Evolutionary conservation across 192 early-diverging fungal species (phyloP), one percentile per base, ranked within the genome.

Genomic region (Coemansia sp.): DNA sequence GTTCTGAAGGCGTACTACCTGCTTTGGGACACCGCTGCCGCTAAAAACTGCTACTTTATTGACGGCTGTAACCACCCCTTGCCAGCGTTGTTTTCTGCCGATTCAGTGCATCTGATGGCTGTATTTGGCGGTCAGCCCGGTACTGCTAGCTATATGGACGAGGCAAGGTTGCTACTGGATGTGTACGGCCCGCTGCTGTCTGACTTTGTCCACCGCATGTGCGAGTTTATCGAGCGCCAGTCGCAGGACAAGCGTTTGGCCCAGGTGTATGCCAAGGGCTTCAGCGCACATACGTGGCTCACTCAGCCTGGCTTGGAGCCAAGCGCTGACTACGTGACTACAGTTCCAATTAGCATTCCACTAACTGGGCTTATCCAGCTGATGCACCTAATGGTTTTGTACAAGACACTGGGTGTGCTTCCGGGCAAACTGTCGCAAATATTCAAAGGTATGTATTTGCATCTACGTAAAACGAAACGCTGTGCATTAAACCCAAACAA

Each of bases 111-210:
- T 52, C 56, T 88, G 14, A 85, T 90, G 58, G 92, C 92, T 23
- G 80, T 95, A 61, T 98, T 98, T 85, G 95, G 95, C 56, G 95
- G 95, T 32, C 92, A 98, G 69, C 92, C 90, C 51, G 91, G 89
- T 53, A 84, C 87, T 23, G 82, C 85, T 49, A 89, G 88, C 50
- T 92, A 91, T 73, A 83, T 98, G 72, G 85, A 88, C 61, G 93
- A 98, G 73, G 73, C 92, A 4, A 80, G 82, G 14, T 80, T 81
- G 52, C 81, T 92, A 28, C 86, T 87, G 59, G 78, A 81, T 42
- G 88, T 90, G 43, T 95, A 94, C 72, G 76, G 84, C 43, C 80
- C 87, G 47, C 66, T 93, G 48, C 77, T 92, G 4, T 73, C 82
- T 46, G 81, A 84, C 30, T 93, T 88, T 72, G 65, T 94, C 16